These are phyloP conservation scores for Bremia lactucae DNA, from an alignment of 352 stramenopile genomes.

Conservation along the genomic window DNA sequence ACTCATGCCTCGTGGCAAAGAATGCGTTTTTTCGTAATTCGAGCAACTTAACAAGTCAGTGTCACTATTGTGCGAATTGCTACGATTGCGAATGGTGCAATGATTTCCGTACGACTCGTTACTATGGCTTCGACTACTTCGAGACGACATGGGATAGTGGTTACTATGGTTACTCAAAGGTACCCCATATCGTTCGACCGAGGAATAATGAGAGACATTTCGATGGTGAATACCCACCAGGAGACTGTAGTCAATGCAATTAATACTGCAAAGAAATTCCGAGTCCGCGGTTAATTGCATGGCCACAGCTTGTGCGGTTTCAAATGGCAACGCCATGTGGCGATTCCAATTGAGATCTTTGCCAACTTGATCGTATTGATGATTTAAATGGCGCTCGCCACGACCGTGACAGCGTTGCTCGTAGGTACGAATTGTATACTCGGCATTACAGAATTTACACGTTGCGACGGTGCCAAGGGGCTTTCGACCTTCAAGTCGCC, in stretches of 20 bases:
- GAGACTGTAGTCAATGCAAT: slow-evolving; percentile 94
- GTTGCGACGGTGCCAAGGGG: slow-evolving; percentile 50
- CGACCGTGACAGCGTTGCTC: slow-evolving; percentile 56
- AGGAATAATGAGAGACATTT: slow-evolving; percentile 67
- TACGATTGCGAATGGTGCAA: slow-evolving; percentile 19
- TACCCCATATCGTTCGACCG: slow-evolving; percentile 34
- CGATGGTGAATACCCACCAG: slow-evolving; percentile 90
- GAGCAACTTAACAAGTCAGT: slow-evolving; percentile 21
- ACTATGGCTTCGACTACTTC: slow-evolving; percentile 17
- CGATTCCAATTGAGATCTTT: slow-evolving; percentile 83
- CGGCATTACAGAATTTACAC: slow-evolving; percentile 64
- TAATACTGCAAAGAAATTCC: slow-evolving; percentile 85
- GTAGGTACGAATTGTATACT: slow-evolving; percentile 59
- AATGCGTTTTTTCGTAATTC: slow-evolving; percentile 25
- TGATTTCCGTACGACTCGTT: slow-evolving; percentile 18
- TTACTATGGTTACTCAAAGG: slow-evolving; percentile 13
- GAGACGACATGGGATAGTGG: slow-evolving; percentile 10
- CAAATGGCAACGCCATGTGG: slow-evolving; percentile 53
- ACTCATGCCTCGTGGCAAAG: slow-evolving; percentile 48
- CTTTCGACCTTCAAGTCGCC: slow-evolving; percentile 59
- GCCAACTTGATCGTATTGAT: slow-evolving; percentile 73
- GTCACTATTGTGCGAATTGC: slow-evolving; percentile 13
- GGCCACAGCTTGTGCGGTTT: slow-evolving; percentile 45
- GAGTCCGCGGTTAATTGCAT: slow-evolving; percentile 79
- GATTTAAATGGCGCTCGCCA: slow-evolving; percentile 51